A percentile compares a stretch with the other conserved stretches of the same genome.
Evolutionary conservation across 106 monocot genomes (phyloP).

Genomic region (Apostasia ramifera): DNA sequence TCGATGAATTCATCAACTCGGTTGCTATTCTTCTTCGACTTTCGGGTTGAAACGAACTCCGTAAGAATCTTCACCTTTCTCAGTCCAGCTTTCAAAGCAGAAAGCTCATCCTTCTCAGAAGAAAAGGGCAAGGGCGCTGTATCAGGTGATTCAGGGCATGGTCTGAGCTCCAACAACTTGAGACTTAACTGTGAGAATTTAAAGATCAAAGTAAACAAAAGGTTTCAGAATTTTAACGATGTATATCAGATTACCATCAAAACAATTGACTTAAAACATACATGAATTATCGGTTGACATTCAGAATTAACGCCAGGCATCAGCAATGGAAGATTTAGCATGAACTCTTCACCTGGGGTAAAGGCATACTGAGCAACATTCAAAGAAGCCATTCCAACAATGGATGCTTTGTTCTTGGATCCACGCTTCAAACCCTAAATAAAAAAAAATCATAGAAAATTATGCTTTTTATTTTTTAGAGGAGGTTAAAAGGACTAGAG

Average conservation of each 20-base stretch:
- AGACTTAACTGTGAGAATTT: constrained; percentile 54
- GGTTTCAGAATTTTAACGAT: not conserved
- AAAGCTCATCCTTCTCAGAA: constrained; percentile 52
- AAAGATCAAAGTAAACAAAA: not conserved
- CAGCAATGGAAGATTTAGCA: constrained; percentile 51
- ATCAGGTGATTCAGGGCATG: constrained; percentile 44
- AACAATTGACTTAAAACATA: constrained; percentile 14
- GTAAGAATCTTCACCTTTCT: constrained; percentile 68
- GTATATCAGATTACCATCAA: too few species aligned
- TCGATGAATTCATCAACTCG: constrained; percentile 63
- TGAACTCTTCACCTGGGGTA: constrained; percentile 40
- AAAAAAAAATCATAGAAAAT: not conserved
- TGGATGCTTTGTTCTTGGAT: constrained; percentile 43
- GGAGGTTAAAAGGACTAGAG: not conserved
- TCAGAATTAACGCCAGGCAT: constrained; percentile 22
- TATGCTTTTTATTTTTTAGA: not conserved
- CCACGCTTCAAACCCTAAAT: constrained; percentile 38
- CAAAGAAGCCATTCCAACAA: constrained; percentile 62
- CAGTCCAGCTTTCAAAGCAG: constrained; percentile 63
- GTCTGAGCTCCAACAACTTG: constrained; percentile 51
- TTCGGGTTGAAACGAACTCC: constrained; percentile 51
- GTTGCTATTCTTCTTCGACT: constrained; percentile 29
- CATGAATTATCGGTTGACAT: constrained; percentile 42
- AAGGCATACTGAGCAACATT: constrained; percentile 75
- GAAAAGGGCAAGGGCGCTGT: constrained; percentile 30